Base-by-base conservation (phyloP, 768 basidiomycete species). In the Collybiopsis luxurians region DNA sequence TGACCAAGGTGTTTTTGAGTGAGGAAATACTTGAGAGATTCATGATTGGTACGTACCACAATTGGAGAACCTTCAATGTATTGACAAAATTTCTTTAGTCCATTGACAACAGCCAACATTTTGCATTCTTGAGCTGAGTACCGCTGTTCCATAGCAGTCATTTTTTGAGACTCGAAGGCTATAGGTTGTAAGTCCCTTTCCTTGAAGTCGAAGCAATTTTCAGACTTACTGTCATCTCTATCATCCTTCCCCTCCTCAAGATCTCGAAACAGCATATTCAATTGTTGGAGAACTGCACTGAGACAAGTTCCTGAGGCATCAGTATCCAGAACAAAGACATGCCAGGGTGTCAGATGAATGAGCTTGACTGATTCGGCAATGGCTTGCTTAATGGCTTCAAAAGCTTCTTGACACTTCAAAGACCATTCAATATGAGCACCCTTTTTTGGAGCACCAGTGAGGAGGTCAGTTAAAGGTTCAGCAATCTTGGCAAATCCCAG, bases 41-140 rank as follows among this genome's bases (percentile, higher is more conserved):
- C 60, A 38, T 67, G 63, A 48, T 66, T 60, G 23, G 65, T 60
- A 48, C 59, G 56, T 27, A 66, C 63, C 39, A 62, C n/a, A n/a
- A 65, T 63, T 0, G 62, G 64, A 13, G 64, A 61, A 15, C 64
- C 64, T 52, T 63, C 62, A 51, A 65, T 58, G 44, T 62, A 66
- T 0, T 53, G 53, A 26, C 60, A 49, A 52, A 53, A 63, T 17
- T 66, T 63, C 43, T 62, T 57, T 61, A 64, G 45, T 31, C 55
- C 49, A 48, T 61, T 38, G 30, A 56, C 65, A 28, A 69, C 39
- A 6, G 59, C 59, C 39, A 56, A 53, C 59, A 60, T 59, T 45
- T 59, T 47, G 17, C 58, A 36, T 40, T 59, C 58, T 39, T 59
- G 58, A 19, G 54, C 58, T 24, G 58, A 59, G 42, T 59, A 59